phyloP scores from a whole-genome alignment of 164 flowering plant species.

The Magnolia changhungtana region DNA sequence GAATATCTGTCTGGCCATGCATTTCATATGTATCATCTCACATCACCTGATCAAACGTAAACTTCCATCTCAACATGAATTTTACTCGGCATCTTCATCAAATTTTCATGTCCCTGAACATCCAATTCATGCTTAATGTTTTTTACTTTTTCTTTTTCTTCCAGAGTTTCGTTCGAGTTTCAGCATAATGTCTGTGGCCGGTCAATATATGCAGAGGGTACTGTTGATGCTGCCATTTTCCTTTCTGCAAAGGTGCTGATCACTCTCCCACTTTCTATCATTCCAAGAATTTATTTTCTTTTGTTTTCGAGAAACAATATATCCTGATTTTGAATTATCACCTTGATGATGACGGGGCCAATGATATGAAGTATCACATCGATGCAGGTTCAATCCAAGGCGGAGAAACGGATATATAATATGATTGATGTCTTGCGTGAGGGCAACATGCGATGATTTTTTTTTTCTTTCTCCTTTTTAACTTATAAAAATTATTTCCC shows the following conservation, averaged over 20 bases:
- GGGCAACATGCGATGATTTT: constrained; percentile 73
- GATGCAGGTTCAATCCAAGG: constrained; percentile 61
- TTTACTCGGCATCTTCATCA: neutral
- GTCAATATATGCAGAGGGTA: constrained; percentile 94
- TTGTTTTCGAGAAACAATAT: too few relatives aligned
- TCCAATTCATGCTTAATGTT: neutral
- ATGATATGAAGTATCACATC: neutral
- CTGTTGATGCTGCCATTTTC: constrained; percentile 83
- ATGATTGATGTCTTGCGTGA: constrained; percentile 94
- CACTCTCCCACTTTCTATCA: too few relatives aligned
- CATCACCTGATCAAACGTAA: constrained; percentile 90
- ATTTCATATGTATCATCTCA: constrained; percentile 83
- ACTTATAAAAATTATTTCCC: neutral
- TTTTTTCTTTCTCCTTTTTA: neutral
- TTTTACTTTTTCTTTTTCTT: neutral
- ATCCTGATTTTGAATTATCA: neutral
- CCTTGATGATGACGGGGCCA: neutral
- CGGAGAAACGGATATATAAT: constrained; percentile 66
- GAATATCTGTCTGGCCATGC: constrained; percentile 84
- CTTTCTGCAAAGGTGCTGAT: constrained; percentile 70
- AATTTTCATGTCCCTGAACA: neutral
- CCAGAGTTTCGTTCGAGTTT: constrained; percentile 93
- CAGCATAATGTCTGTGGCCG: constrained; percentile 98
- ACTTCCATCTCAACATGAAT: neutral
- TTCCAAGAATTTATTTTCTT: neutral